Conservation (phyloP, 352 stramenopile genomes). For the Globisporangium paddicum region DNA sequence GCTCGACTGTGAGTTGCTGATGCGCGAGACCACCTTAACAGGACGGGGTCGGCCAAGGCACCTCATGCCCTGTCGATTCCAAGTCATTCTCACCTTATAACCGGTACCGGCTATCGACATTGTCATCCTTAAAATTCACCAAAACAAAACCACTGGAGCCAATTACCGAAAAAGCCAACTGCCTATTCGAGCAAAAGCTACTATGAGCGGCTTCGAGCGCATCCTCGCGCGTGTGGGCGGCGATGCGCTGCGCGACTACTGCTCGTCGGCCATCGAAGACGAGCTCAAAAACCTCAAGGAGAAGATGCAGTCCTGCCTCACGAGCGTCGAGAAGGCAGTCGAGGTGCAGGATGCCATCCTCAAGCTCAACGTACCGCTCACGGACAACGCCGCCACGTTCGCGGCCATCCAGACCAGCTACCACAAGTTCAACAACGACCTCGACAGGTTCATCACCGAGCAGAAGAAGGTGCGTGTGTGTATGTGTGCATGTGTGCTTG, state of each 20-base stretch:
- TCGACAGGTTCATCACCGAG: slow-evolving; percentile 49
- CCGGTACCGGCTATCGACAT: too few species aligned
- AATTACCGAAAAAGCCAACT: too few species aligned
- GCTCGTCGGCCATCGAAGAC: slow-evolving; percentile 72
- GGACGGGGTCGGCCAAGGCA: too few species aligned
- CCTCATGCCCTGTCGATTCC: too few species aligned
- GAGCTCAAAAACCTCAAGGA: slow-evolving; percentile 54
- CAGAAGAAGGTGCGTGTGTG: slow-evolving; percentile 31
- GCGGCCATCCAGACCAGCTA: slow-evolving; percentile 51
- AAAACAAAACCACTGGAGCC: too few species aligned
- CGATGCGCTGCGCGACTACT: slow-evolving; percentile 69
- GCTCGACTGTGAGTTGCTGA: too few species aligned
- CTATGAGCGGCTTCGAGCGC: slow-evolving; percentile 71
- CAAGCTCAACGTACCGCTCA: slow-evolving; percentile 58
- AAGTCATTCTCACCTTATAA: too few species aligned
- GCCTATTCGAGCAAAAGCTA: too few species aligned
- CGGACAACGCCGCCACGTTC: slow-evolving; percentile 49
- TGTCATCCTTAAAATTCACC: too few species aligned
- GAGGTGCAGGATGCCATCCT: slow-evolving; percentile 58
- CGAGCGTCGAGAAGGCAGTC: slow-evolving; percentile 50
- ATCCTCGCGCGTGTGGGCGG: slow-evolving; percentile 63
- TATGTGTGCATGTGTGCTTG: neutral
- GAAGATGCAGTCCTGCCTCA: slow-evolving; percentile 54
- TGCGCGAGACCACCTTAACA: too few species aligned
- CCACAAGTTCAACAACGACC: slow-evolving; percentile 36